A percentile compares a stretch with the other conserved stretches of the same genome.
Conservation (phyloP, 2,329 filamentous ascomycete genomes). For the Paecilomyces fulvus region DNA sequence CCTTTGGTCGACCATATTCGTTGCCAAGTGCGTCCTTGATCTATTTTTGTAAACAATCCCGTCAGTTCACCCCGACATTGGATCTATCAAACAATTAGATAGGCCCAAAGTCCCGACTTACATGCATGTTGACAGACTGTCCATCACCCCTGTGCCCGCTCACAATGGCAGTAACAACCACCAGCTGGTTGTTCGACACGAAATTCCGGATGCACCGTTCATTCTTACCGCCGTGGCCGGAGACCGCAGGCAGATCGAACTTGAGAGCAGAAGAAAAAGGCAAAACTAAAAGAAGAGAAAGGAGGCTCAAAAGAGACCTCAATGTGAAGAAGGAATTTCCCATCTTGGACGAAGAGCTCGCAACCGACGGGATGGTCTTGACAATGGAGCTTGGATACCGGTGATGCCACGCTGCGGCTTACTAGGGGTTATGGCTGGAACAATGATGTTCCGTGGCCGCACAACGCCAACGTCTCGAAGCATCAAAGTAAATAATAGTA, state of each 20-base stretch:
- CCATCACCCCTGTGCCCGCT: conserved; percentile 84
- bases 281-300: conserved; percentile 23
- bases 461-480: neutral
- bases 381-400: conserved; percentile 11
- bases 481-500: too few relatives aligned
- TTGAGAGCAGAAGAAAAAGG: conserved; percentile 60
- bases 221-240: conserved; percentile 54
- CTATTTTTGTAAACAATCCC: conserved; percentile 41
- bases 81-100: neutral
- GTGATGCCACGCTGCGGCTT: conserved; percentile 26
- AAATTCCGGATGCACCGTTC: conserved; percentile 96
- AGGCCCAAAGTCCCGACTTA: conserved; percentile 39
- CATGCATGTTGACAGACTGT: conserved; percentile 88
- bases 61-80: neutral
- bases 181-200: conserved; percentile 80
- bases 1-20: conserved; percentile 85
- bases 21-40: conserved; percentile 94
- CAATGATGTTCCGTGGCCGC: conserved; percentile 21
- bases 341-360: conserved; percentile 18
- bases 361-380: conserved; percentile 8
- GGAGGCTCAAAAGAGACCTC: conserved; percentile 22
- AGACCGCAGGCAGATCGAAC: conserved; percentile 74
- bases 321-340: conserved; percentile 20
- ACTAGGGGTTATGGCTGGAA: conserved; percentile 19
- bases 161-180: conserved; percentile 87